A percentile compares a stretch with the other conserved stretches of the same genome.
Evolutionary conservation across 164 flowering plant species (phyloP).

Genomic region (Protea cynaroides): DNA sequence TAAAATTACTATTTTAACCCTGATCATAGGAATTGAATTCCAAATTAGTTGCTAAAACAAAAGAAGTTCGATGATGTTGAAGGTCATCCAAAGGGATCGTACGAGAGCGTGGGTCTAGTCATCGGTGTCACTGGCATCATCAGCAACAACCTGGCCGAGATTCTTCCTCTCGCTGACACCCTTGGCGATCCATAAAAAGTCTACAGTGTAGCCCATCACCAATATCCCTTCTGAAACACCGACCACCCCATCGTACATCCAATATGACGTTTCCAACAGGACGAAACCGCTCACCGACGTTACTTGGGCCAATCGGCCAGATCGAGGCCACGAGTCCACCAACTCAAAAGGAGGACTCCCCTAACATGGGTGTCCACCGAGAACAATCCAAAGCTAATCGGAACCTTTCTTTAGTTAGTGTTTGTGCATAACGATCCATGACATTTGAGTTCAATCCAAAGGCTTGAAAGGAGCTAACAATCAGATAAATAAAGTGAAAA

Average conservation of each 20-base stretch:
- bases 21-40: neutral
- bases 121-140: slow-evolving; percentile 81
- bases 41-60: slow-evolving; percentile 22
- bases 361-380: no score
- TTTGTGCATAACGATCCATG: no score
- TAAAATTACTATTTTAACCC: no score
- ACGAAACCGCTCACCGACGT: slow-evolving; percentile 52
- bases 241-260: slow-evolving; percentile 67
- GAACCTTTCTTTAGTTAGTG: no score
- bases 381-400: no score
- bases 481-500: no score
- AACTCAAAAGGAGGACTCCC: no score
- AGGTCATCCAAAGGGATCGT: slow-evolving; percentile 12
- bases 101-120: slow-evolving; percentile 57
- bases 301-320: slow-evolving; percentile 49
- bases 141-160: slow-evolving; percentile 85
- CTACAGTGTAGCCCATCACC: slow-evolving; percentile 72
- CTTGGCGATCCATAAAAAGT: slow-evolving; percentile 93
- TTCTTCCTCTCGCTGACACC: slow-evolving; percentile 70
- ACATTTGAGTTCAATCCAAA: no score
- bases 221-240: slow-evolving; percentile 51
- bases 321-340: slow-evolving; percentile 39
- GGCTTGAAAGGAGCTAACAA: no score
- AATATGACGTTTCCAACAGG: slow-evolving; percentile 52
- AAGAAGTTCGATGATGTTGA: slow-evolving; percentile 56